Evolutionary conservation across 163 green algal species (phyloP).

Genomic region (Trebouxia gelatinosa): DNA sequence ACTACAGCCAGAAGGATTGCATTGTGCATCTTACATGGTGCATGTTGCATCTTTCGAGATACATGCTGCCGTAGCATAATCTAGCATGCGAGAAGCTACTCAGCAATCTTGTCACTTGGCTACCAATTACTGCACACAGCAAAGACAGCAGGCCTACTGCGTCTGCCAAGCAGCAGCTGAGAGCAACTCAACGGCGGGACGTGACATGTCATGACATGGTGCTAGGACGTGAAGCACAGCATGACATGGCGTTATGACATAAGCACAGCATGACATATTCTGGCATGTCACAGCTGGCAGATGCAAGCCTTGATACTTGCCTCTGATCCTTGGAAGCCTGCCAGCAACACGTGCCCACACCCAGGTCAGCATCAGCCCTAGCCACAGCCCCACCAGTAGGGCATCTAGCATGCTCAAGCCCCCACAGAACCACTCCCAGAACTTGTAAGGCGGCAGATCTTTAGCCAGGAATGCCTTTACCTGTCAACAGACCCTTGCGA

Average conservation of each 20-base stretch:
- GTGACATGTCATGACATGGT: not conserved
- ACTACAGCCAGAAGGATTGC: not conserved
- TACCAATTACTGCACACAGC: not conserved
- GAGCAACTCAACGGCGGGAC: not conserved
- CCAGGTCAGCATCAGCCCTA: slow-evolving; percentile 36
- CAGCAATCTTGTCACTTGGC: not conserved
- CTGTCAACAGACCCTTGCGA: slow-evolving; percentile 6
- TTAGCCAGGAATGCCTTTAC: slow-evolving; percentile 23
- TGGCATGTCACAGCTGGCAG: not conserved
- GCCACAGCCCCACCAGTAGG: slow-evolving; percentile 18
- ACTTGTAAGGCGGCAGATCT: slow-evolving; percentile 35
- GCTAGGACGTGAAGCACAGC: not conserved
- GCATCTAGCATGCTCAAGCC: slow-evolving; percentile 45
- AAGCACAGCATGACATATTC: not conserved
- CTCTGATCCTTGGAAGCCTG: slow-evolving; percentile 24
- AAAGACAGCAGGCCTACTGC: not conserved
- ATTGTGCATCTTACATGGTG: not conserved
- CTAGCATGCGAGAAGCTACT: not conserved
- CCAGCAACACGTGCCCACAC: not conserved
- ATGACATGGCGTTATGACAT: not conserved
- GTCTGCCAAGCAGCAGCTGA: not conserved
- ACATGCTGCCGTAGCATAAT: not conserved
- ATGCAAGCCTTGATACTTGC: not conserved
- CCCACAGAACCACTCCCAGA: slow-evolving; percentile 42
- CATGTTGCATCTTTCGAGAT: not conserved